Base-by-base conservation (phyloP, 1,139 yeast species). In the Saccharomycopsis hybrid region DNA sequence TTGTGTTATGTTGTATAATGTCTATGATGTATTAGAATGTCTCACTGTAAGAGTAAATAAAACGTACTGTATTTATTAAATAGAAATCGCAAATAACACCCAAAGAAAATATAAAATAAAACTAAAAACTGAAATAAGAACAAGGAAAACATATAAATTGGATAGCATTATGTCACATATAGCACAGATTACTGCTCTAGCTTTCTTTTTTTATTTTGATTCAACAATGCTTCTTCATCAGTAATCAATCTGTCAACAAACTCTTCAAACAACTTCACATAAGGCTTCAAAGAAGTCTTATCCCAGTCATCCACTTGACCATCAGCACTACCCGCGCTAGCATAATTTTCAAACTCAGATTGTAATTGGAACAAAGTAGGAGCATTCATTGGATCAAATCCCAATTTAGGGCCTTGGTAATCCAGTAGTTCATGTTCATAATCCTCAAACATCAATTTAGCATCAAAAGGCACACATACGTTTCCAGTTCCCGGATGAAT, bases 401-500 rank as follows among this genome's bases (percentile, higher is more conserved):
- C 78, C n/a, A n/a, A n/a, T n/a, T n/a, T n/a, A n/a, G n/a, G n/a
- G n/a, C n/a, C n/a, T n/a, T n/a, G n/a, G n/a, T n/a, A n/a, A n/a
- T n/a, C n/a, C 5, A 24, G 5, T 5, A 36, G 18, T 9, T 38
- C 46, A 29, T 48, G 18, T 30, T 52, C 51, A 32, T 50, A 52
- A 39, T 48, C 51, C 5, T 46, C 41, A 31, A 37, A 50, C 55
- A 52, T 52, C 18, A 41, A 4, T 36, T 57, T 62, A 27, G 86
- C 80, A 60, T 83, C 86, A 59, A 92, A 89, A 0, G 98, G 97
- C 5, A 94, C 97, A 78, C 98, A 92, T 3, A 92, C 86, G 59
- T 89, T 85, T n/a, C 97, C 97, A 0, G 99, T 94, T 4, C 89
- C 82, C 1, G 99, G 99, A 64, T 92, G 99, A 46, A 92, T 82